A percentile compares a stretch with the other conserved stretches of the same genome.
phyloP scores from a whole-genome alignment of 106 monocot species.

The Dendrobium chrysotoxum region DNA sequence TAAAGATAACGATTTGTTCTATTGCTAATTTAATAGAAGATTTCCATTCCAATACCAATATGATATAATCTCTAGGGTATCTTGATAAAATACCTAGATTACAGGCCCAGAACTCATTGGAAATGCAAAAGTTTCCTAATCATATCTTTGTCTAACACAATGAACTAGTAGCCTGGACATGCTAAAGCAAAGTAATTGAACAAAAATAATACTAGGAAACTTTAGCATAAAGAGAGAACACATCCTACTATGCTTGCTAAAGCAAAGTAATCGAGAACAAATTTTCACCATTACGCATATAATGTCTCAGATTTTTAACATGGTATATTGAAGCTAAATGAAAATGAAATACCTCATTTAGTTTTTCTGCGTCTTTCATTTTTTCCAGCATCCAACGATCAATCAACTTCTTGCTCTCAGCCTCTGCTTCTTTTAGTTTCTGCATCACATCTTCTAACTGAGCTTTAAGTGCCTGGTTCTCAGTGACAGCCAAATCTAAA shows the following conservation, averaged over 20 bases:
- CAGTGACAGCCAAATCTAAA: conserved; percentile 52
- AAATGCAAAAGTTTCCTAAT: neutral
- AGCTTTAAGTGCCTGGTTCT: conserved; percentile 57
- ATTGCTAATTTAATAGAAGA: neutral
- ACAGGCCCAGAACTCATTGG: neutral
- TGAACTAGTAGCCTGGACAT: neutral
- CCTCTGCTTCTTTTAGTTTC: conserved; percentile 47
- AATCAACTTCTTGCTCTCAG: conserved; percentile 73
- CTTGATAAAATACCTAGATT: neutral
- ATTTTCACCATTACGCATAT: neutral
- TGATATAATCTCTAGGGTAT: neutral
- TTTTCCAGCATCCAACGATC: conserved; percentile 97
- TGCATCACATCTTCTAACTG: conserved; percentile 52
- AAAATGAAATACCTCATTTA: conserved; percentile 74
- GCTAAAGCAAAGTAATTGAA: neutral
- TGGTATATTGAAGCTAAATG: neutral
- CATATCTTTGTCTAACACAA: neutral
- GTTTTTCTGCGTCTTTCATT: conserved; percentile 92
- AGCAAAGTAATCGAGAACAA: neutral
- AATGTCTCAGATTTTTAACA: neutral
- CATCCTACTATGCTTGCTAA: neutral
- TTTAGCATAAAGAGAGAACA: neutral
- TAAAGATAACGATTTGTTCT: neutral
- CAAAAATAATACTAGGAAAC: neutral
- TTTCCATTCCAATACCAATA: neutral